phyloP scores from a whole-genome alignment of 306 rosid genomes.

The Lablab purpureus region DNA sequence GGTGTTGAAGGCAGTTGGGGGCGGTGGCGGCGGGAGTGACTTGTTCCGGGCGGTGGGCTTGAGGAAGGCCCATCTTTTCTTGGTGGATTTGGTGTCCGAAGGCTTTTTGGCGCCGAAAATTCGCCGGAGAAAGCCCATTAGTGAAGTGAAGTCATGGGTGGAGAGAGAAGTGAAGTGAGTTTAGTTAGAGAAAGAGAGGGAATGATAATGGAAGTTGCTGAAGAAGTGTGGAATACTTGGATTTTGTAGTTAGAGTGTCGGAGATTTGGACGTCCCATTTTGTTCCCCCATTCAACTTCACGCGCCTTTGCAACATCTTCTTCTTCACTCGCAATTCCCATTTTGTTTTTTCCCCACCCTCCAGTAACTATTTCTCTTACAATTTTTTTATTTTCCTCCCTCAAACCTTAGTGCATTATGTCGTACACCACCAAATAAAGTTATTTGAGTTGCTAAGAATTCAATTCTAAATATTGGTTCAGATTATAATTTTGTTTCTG shows the following conservation, averaged over 20 bases:
- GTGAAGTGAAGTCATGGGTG: slow-evolving; percentile 45
- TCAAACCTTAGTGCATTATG: neutral
- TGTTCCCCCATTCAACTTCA: neutral
- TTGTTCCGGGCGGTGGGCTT: slow-evolving; percentile 33
- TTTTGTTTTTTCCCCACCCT: neutral
- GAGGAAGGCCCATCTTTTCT: slow-evolving; percentile 58
- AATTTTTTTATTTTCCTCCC: neutral
- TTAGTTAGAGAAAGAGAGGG: slow-evolving; percentile 25
- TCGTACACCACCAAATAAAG: neutral
- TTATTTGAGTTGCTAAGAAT: neutral
- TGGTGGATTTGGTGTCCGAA: slow-evolving; percentile 35
- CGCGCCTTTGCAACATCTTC: slow-evolving; percentile 16
- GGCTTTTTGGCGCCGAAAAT: slow-evolving; percentile 71
- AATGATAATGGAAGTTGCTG: neutral
- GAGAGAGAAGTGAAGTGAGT: neutral
- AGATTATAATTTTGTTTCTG: too few species aligned
- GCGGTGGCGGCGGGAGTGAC: slow-evolving; percentile 31
- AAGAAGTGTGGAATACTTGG: slow-evolving; percentile 29
- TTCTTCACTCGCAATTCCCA: slow-evolving; percentile 3
- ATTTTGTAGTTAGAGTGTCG: slow-evolving; percentile 37
- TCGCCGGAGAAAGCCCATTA: slow-evolving; percentile 94
- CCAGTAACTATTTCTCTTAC: neutral
- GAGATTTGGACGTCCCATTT: slow-evolving; percentile 40
- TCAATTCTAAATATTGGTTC: too few species aligned
- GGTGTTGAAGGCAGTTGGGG: neutral